phyloP scores from a whole-genome alignment of 768 basidiomycete species.

The Sutorius australiensis region DNA sequence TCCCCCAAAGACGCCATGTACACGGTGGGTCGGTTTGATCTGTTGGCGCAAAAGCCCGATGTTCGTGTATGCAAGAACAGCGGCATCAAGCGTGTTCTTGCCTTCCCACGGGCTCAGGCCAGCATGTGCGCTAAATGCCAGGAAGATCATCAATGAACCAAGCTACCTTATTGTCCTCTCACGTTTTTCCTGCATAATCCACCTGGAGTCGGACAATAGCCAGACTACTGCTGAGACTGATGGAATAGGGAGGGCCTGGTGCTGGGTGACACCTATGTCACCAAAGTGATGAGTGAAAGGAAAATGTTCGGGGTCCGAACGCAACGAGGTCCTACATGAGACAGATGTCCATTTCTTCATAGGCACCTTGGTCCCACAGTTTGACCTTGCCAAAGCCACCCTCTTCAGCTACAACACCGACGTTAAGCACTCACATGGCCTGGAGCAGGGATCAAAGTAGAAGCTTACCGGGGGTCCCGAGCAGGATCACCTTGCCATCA shows the following conservation, averaged over 20 bases:
- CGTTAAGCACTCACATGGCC: background rate
- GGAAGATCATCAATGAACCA: background rate
- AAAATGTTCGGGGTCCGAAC: background rate
- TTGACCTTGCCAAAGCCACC: constrained; percentile 69
- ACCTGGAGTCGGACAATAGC: constrained; percentile 58
- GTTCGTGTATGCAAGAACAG: constrained; percentile 79
- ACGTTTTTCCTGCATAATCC: constrained; percentile 77
- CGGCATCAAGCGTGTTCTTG: constrained; percentile 78
- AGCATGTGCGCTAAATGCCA: constrained; percentile 62
- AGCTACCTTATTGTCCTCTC: constrained; percentile 10
- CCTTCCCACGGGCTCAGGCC: constrained; percentile 84
- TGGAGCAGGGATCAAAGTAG: background rate
- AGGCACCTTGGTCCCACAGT: constrained; percentile 68
- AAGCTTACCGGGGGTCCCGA: constrained; percentile 70
- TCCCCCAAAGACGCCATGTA: constrained; percentile 78
- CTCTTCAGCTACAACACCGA: constrained; percentile 58
- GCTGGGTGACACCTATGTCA: constrained; percentile 72
- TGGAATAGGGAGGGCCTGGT: constrained; percentile 66
- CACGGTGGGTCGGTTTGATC: constrained; percentile 67
- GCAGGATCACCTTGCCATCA: constrained; percentile 61
- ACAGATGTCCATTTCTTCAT: constrained; percentile 73
- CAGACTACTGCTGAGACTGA: constrained; percentile 61
- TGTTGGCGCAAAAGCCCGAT: constrained; percentile 82
- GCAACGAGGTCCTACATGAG: constrained; percentile 50
- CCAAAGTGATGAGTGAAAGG: background rate